phyloP scores from a whole-genome alignment of 2,329 filamentous ascomycete genomes.

The Colletotrichum echinochloae region DNA sequence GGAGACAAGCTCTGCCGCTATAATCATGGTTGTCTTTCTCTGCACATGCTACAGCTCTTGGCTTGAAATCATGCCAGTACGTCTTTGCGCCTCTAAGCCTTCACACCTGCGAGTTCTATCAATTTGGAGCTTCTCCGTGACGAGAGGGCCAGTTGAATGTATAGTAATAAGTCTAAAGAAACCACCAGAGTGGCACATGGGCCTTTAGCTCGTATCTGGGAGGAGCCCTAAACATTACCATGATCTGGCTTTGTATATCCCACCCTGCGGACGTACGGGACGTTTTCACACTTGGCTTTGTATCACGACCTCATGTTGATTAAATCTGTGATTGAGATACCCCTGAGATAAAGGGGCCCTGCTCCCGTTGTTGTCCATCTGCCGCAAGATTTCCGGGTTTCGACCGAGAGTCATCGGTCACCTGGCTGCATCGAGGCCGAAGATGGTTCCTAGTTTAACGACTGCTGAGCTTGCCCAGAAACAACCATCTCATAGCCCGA shows the following conservation, averaged over 20 bases:
- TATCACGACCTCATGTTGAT: neutral
- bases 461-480: neutral
- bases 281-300: fast-evolving
- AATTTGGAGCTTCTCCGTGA: neutral
- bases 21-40: neutral
- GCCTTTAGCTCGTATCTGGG: no score
- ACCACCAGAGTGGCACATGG: no score
- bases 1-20: neutral
- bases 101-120: neutral
- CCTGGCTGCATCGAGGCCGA: neutral
- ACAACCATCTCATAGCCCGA: neutral
- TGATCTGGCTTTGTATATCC: neutral
- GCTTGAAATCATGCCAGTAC: neutral
- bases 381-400: no score
- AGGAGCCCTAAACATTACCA: neutral
- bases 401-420: no score
- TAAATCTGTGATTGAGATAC: neutral
- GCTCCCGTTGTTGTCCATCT: neutral
- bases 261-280: neutral
- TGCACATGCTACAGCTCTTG: neutral
- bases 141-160: neutral
- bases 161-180: neutral
- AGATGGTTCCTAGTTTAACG: neutral
- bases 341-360: neutral
- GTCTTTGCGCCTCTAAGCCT: neutral